Base-by-base conservation (phyloP, 495 filamentous ascomycete genomes). In the Trichodelitschia bisporula region DNA sequence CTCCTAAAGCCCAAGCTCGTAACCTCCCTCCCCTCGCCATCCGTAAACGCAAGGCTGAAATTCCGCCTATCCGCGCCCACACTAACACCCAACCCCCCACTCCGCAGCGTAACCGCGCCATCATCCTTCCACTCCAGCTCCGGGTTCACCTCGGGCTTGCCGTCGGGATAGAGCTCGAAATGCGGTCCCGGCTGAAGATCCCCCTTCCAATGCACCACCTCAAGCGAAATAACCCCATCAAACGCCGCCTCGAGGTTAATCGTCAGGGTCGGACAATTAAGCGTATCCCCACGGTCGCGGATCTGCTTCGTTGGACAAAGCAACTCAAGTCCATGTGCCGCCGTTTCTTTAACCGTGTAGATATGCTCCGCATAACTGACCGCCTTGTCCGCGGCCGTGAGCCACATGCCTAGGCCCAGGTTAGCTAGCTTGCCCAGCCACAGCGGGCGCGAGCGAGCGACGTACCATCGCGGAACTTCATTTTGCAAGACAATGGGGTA, bases 161-260 rank as follows among this genome's bases (percentile, higher is more conserved):
- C 61, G 14, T 50, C 47, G 0, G 66, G 58, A 43, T 57, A 65
- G 13, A 77, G 49, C 8, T 70, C 55, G 40, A 72, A 77, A 36
- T 74, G 53, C 1, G 72, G 73, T 2, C 66, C 67, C 15, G 55
- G 61, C 31, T 62, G 55, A 0, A 54, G 40, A n/a, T 51, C 50
- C 20, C 59, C 66, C 24, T 54, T 57, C 65, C 71, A 76, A 40
- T 79, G 71, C 0, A 64, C 65, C 13, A 39, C 41, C 30, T 44
- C 41, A 4, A 37, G 3, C 17, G 40, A 44, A n/a, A 48, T 30
- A 11, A 46, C 44, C 13, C 41, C 41, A 18, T 43, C 41, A 26
- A 40, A 38, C 17, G 38, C 33, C 2, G 37, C 38, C 30, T 43
- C 41, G 19, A 43, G 33, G 2, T 43, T 36, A 19, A 43, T 23